These are phyloP conservation scores for Aphanomyces astaci DNA, from an alignment of 352 stramenopile species.

Conservation along the genomic window DNA sequence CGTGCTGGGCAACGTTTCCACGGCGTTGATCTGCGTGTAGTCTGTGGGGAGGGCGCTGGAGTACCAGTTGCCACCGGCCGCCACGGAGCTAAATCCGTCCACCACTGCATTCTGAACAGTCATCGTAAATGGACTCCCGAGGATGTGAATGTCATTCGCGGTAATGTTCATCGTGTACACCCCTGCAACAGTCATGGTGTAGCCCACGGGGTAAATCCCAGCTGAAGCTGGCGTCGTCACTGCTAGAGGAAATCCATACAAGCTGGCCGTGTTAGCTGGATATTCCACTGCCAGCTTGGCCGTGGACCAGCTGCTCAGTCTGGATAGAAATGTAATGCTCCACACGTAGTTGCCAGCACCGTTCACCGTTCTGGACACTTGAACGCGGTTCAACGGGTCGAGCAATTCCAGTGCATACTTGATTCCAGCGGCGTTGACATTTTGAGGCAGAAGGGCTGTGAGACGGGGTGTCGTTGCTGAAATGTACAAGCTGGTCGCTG, in stretches of 20 bases:
- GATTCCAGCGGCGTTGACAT: constrained; percentile 44
- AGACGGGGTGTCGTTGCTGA: constrained; percentile 25
- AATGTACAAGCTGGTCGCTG: constrained; percentile 34
- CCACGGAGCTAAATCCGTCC: constrained; percentile 64
- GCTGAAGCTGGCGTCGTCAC: constrained; percentile 41
- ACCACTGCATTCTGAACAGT: constrained; percentile 58
- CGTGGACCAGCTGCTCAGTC: constrained; percentile 68
- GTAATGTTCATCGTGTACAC: constrained; percentile 85
- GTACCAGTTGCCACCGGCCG: constrained; percentile 50
- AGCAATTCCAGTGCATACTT: constrained; percentile 64
- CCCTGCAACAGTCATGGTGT: constrained; percentile 86
- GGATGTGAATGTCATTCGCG: constrained; percentile 66
- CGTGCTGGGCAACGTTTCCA: constrained; percentile 33
- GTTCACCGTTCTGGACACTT: constrained; percentile 32
- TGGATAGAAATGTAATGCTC: constrained; percentile 88
- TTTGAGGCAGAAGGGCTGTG: constrained; percentile 54
- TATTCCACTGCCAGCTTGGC: constrained; percentile 71
- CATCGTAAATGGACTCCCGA: constrained; percentile 84
- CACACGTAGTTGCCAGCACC: constrained; percentile 60
- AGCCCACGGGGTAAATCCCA: constrained; percentile 88
- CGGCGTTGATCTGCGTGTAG: constrained; percentile 33
- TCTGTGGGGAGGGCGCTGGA: not conserved
- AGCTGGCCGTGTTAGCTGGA: constrained; percentile 32
- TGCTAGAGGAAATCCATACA: constrained; percentile 40
- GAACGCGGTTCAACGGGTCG: constrained; percentile 32